These are phyloP conservation scores for Spergularia marina DNA, from an alignment of 148 eudicot genomes.

Conservation along the genomic window DNA sequence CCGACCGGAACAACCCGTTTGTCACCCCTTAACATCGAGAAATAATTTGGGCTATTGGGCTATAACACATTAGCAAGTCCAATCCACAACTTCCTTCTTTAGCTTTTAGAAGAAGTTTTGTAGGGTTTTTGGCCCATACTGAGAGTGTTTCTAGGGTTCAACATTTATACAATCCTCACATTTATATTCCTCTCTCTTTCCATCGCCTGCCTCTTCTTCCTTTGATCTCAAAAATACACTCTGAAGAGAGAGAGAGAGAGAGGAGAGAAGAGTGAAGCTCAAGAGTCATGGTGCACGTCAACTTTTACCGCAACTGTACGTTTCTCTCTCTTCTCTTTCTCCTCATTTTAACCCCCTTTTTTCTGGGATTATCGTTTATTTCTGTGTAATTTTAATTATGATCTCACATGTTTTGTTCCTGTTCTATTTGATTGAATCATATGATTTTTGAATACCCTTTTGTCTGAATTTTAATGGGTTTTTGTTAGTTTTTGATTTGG, in stretches of 20 bases:
- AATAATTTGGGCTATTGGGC: background rate
- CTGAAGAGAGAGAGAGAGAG: background rate
- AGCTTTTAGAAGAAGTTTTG: background rate
- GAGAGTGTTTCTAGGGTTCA: conserved; percentile 7
- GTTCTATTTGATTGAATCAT: background rate
- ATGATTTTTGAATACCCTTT: background rate
- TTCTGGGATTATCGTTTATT: background rate
- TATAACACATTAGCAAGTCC: background rate
- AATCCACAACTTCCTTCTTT: too few species aligned
- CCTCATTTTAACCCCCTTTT: too few species aligned
- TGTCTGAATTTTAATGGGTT: background rate
- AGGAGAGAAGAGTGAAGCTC: background rate
- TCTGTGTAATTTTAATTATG: too few species aligned
- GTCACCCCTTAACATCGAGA: too few species aligned
- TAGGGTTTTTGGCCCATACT: conserved; percentile 16
- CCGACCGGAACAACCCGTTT: too few species aligned
- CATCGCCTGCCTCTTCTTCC: background rate
- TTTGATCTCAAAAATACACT: conserved; percentile 7
- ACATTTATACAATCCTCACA: background rate
- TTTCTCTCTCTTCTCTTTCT: background rate
- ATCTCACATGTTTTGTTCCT: background rate
- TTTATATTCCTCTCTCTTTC: background rate
- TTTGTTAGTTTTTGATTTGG: background rate
- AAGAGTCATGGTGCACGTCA: conserved; percentile 52
- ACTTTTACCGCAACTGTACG: conserved; percentile 48